Base-by-base conservation (phyloP, 495 filamentous ascomycete genomes). In the Beverwykella pulmonaria region DNA sequence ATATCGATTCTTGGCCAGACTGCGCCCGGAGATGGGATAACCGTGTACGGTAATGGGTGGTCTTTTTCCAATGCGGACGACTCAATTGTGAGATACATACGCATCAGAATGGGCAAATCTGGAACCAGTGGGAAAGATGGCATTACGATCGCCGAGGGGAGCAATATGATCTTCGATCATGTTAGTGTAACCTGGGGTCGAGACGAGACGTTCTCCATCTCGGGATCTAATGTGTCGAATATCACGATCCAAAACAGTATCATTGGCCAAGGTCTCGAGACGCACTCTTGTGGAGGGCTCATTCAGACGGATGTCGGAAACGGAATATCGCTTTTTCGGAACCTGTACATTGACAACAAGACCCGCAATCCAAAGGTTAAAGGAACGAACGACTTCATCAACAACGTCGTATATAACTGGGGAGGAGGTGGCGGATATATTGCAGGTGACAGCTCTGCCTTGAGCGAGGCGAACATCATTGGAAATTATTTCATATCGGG, bases 351-450 rank as follows among this genome's bases (percentile, higher is more conserved):
- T 26, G 61, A 65, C 36, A 66, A 65, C 39, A 65, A 70, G 49
- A 70, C 61, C 8, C 54, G 67, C 27, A 65, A 70, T 25, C 67
- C 67, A 20, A 65, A 65, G 23, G 61, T 66, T 20, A 70, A 70
- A 30, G 67, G 62, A 3, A 61, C 55, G 14, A 70, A 61, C 50
- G 61, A 70, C 19, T 70, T 65, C 26, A 53, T 34, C 1, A 70
- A 70, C 30, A 65, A 66, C 41, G 67, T 70, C 7, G 67, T 70
- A n/a, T 70, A 70, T 47, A 70, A 70, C 30, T 70, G 62, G 66
- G 66, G 66, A n/a, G 60, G 60, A 5, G 61, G 62, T 19, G 67
- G 61, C 22, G 67, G n/a, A 23, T 70, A 70, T 27, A 70, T 66
- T 30, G 61, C 67, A 2, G 67, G 67, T 29, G 62, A 66, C 26